Evolutionary conservation across 225 moss, liverwort and hornwort species (phyloP).

Genomic region (Straminergon stramineum): DNA sequence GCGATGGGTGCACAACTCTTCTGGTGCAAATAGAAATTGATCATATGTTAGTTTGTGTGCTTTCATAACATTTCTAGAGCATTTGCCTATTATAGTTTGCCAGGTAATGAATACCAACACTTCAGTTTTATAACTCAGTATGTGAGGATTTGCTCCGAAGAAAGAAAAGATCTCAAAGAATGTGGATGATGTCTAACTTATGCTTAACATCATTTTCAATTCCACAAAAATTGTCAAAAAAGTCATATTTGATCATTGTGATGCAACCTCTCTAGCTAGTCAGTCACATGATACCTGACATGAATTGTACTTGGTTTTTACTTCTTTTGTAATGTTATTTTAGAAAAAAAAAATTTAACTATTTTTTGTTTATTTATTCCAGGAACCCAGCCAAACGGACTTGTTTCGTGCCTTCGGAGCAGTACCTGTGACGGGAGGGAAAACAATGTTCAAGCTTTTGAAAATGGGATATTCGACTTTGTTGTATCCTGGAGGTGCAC

Average conservation of each 20-base stretch:
- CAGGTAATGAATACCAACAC: not conserved
- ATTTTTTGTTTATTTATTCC: not conserved
- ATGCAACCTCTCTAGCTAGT: not conserved
- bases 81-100: not conserved
- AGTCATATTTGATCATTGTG: not conserved
- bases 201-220: no score
- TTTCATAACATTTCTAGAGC: not conserved
- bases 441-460: conserved; percentile 49
- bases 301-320: not conserved
- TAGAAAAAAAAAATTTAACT: no score
- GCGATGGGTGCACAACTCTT: not conserved
- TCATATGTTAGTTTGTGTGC: not conserved
- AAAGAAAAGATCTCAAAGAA: no score
- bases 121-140: not conserved
- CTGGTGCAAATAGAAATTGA: not conserved
- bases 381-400: conserved; percentile 37
- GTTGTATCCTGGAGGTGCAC: conserved; percentile 87
- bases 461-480: conserved; percentile 62
- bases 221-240: not conserved
- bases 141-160: not conserved
- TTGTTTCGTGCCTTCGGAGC: conserved; percentile 52
- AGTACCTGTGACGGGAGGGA: conserved; percentile 52
- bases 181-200: not conserved
- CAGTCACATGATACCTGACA: not conserved
- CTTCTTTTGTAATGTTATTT: not conserved